Base-by-base conservation (phyloP, 2,329 filamentous ascomycete genomes). In the Fusarium luffae region DNA sequence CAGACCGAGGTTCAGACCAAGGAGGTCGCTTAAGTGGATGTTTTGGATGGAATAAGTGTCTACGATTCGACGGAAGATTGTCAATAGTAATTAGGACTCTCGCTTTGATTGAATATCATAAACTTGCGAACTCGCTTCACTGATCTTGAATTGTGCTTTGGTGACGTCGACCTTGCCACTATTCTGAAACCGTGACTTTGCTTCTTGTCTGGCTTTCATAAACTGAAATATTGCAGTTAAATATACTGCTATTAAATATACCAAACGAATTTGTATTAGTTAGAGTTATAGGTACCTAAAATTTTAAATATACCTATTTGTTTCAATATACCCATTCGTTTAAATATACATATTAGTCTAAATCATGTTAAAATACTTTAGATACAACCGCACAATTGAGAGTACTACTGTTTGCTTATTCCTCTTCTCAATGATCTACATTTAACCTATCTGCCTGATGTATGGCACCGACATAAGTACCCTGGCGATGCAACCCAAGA, bases 11-110 rank as follows among this genome's bases (percentile, higher is more conserved):
- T 61, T 12, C 60, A 69, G 5, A 51, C 64, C 25, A 60, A 42
- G 42, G 68, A 73, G 37, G 47, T 63, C 42, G 70, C 63, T 5
- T 72, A 40, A 51, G 16, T 19, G 2, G n/a, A 3, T 13, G 4
- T 52, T 4, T 23, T 25, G 21, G 7, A 32, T 54, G 25, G 11
- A 42, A 37, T 12, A 19, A 4, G 19, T 27, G 2, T 42, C 14
- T 7, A 28, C 41, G 13, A 28, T 28, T 12, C 4, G 6, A 19
- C 11, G 25, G n/a, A 10, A 41, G 12, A n/a, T 49, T 42, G 30
- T 27, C 40, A 27, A 49, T 54, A 28, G 25, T 47, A 19, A 30
- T 34, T 4, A 28, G 37, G 43, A 57, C 42, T 7, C 25, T 57
- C 59, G 9, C 42, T 62, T 23, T 23, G 21, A 21, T 14, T 44